These are phyloP conservation scores for Curvularia sp. DNA, from an alignment of 2,329 filamentous ascomycete genomes.

Conservation along the genomic window DNA sequence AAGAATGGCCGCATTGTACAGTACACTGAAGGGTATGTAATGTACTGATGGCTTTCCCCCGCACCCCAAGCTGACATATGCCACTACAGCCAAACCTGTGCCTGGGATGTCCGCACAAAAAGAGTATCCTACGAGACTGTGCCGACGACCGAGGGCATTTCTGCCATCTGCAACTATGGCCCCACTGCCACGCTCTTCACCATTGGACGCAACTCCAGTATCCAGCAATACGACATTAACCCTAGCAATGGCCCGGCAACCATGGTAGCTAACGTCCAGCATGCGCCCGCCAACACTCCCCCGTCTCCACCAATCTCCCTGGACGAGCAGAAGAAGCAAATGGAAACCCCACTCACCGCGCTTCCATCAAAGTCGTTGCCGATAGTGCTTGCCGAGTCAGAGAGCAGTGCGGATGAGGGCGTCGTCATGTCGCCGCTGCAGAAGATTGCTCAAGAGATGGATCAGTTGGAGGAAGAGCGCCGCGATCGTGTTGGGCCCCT, in stretches of 20 bases:
- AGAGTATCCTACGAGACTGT: constrained; percentile 90
- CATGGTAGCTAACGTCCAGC: constrained; percentile 87
- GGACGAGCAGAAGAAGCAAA: constrained; percentile 68
- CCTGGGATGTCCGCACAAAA: constrained; percentile 99
- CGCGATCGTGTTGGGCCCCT: constrained; percentile 69
- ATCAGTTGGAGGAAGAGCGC: constrained; percentile 67
- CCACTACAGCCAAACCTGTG: constrained; percentile 74
- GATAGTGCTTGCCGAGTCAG: constrained; percentile 60
- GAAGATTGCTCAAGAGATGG: constrained; percentile 75
- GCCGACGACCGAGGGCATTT: constrained; percentile 81
- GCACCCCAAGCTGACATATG: constrained; percentile 31
- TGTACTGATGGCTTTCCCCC: constrained; percentile 15
- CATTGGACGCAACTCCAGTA: constrained; percentile 82
- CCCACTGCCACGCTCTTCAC: constrained; percentile 93
- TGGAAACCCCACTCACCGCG: constrained; percentile 41
- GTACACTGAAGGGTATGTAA: constrained; percentile 82
- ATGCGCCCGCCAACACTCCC: constrained; percentile 78
- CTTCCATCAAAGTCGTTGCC: constrained; percentile 38
- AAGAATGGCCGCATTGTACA: constrained; percentile 97
- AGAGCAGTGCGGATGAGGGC: constrained; percentile 72
- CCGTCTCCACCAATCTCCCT: constrained; percentile 84
- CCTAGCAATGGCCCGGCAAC: constrained; percentile 66
- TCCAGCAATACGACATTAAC: constrained; percentile 95
- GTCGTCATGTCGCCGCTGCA: constrained; percentile 72
- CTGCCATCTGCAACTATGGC: constrained; percentile 85